Base-by-base conservation (phyloP, 1,284 basidiomycete species). In the Sporisorium sorghi region DNA sequence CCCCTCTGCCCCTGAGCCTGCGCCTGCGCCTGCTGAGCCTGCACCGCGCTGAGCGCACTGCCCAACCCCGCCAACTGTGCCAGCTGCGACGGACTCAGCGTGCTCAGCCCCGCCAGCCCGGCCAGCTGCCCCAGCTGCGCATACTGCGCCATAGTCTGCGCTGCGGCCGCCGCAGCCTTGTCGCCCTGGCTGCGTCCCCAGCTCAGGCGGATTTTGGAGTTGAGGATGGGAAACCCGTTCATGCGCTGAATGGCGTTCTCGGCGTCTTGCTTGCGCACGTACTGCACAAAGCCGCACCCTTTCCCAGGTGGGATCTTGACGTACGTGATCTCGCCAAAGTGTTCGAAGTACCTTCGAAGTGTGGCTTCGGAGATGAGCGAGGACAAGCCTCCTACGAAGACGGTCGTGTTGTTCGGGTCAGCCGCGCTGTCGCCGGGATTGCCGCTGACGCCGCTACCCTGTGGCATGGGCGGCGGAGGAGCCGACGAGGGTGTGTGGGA, bases 251-350 rank as follows among this genome's bases (percentile, higher is more conserved):
- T 97, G 3, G 94, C 94, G 26, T 89, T 88, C 83, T 96, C 93
- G 7, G 94, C 94, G 85, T 97, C 94, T 12, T 89, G 89, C 86
- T 97, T 95, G 73, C 90, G 88, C 26, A 95, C 92, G 80, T 93
- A 97, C 85, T 96, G 94, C 28, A 97, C 94, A 78, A 97, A 97
- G 0, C 94, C 94, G 80, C 94, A 97, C 68, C 94, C 93, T 83
- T 97, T 97, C 51, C 93, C 93, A 26, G 93, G 91, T 3, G 94
- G 94, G 8, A 97, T 94, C 86, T 97, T 97, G 83, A 96, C 93
- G 37, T 83, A 82, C 21, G 77, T 75, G 69, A 84, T 83, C 50
- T 78, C 78, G 48, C 83, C 83, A 37, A 81, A 82, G 15, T 78
- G 80, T 26, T 76, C 69, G 56, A 84, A 84, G 69, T 83, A 81